Conservation (phyloP, 2,329 filamentous ascomycete genomes). For the Pseudocercospora cruenta region DNA sequence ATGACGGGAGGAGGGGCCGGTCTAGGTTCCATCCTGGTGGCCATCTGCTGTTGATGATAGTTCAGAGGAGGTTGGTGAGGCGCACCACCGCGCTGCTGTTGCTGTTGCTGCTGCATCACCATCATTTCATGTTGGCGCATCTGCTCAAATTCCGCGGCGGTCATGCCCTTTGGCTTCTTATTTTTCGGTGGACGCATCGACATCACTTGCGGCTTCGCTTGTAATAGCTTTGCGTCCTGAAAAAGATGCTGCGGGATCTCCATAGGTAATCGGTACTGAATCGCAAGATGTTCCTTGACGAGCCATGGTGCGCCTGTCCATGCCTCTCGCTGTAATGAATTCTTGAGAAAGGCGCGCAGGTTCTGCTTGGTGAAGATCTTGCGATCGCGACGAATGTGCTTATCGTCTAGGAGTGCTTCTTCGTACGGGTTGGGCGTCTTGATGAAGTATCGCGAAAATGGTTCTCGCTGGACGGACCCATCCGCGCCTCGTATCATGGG, state of each 20-base stretch:
- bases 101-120: constrained; percentile 25
- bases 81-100: constrained; percentile 44
- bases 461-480: constrained; percentile 67
- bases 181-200: constrained; percentile 30
- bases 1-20: constrained; percentile 71
- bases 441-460: constrained; percentile 80
- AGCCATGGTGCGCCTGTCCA: constrained; percentile 98
- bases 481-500: constrained; percentile 62
- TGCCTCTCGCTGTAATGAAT: constrained; percentile 85
- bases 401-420: constrained; percentile 78
- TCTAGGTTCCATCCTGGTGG: constrained; percentile 41
- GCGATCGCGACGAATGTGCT: constrained; percentile 82
- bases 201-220: constrained; percentile 33
- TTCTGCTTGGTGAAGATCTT: constrained; percentile 95
- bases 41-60: constrained; percentile 24
- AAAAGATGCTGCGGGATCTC: constrained; percentile 80
- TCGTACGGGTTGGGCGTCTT: constrained; percentile 67
- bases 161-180: constrained; percentile 30
- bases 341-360: constrained; percentile 90
- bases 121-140: constrained; percentile 28
- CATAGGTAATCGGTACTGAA: constrained; percentile 82
- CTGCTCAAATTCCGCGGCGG: constrained; percentile 26
- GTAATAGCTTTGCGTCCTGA: constrained; percentile 69
- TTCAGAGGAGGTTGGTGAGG: constrained; percentile 46
- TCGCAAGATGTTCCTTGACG: constrained; percentile 83